Conservation (phyloP, 2,329 filamentous ascomycete species). For the Penicillium sp. region DNA sequence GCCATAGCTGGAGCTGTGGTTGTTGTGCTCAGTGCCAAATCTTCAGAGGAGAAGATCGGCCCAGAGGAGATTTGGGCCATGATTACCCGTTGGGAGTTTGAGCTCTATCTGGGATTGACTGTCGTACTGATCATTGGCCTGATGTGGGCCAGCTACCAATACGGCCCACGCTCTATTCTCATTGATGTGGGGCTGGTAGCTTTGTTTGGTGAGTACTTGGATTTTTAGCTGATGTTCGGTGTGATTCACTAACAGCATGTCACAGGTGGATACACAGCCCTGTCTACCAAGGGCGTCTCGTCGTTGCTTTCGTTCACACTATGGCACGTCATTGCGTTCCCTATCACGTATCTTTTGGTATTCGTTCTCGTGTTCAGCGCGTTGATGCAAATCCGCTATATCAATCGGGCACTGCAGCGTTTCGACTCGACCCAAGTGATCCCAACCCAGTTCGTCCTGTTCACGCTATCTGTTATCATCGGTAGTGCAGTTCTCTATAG, state of each 20-base stretch:
- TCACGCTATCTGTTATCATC: conserved; percentile 91
- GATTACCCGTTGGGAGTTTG: conserved; percentile 84
- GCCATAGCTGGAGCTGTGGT: conserved; percentile 85
- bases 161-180: conserved; percentile 81
- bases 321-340: conserved; percentile 83
- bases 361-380: conserved; percentile 77
- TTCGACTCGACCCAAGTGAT: conserved; percentile 99
- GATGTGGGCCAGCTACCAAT: conserved; percentile 77
- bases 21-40: conserved; percentile 86
- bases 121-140: conserved; percentile 68
- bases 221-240: background rate
- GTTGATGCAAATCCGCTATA: conserved; percentile 93
- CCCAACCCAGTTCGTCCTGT: conserved; percentile 94
- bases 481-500: conserved; percentile 91
- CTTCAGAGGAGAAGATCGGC: conserved; percentile 84
- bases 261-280: conserved; percentile 88
- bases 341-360: conserved; percentile 84
- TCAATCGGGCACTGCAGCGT: conserved; percentile 83
- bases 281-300: conserved; percentile 94
- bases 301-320: conserved; percentile 90
- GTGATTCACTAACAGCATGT: conserved; percentile 14
- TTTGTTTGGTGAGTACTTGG: conserved; percentile 68
- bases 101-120: conserved; percentile 82
- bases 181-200: conserved; percentile 92
- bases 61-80: conserved; percentile 86